A percentile compares a stretch with the other conserved stretches of the same genome.
Evolutionary conservation across 495 filamentous ascomycete genomes (phyloP).

Genomic region (Trypethelium eluteriae): DNA sequence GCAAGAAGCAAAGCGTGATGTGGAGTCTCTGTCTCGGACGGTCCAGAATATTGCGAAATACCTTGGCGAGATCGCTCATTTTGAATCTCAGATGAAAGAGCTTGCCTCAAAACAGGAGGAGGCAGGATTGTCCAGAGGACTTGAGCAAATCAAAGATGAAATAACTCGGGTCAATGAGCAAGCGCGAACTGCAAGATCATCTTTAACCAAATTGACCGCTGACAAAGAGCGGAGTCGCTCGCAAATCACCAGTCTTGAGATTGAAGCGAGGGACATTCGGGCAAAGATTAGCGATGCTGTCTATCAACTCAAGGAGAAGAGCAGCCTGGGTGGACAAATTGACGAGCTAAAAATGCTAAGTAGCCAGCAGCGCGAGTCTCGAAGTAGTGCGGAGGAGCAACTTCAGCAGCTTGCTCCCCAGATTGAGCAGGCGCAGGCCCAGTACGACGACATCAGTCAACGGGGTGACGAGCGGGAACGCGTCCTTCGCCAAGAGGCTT

Average conservation of each 20-base stretch:
- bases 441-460: conserved; percentile 65
- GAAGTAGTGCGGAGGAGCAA: conserved; percentile 59
- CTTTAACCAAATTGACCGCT: conserved; percentile 51
- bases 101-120: conserved; percentile 64
- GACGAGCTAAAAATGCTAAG: conserved; percentile 64
- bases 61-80: conserved; percentile 58
- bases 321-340: conserved; percentile 55
- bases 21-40: conserved; percentile 66
- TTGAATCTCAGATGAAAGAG: conserved; percentile 62
- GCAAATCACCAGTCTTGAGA: conserved; percentile 60
- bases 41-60: conserved; percentile 69
- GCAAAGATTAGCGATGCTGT: conserved; percentile 60
- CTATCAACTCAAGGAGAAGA: conserved; percentile 72
- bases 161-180: conserved; percentile 61
- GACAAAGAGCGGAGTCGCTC: conserved; percentile 67
- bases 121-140: conserved; percentile 51
- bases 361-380: conserved; percentile 56
- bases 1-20: conserved; percentile 58
- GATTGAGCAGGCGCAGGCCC: conserved; percentile 62
- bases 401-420: conserved; percentile 63
- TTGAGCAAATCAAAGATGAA: conserved; percentile 78
- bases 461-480: conserved; percentile 67
- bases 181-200: conserved; percentile 51
- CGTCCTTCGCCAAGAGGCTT: conserved; percentile 62
- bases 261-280: conserved; percentile 60